Percentiles rank a stretch among this genome's conserved stretches.
phyloP scores from a whole-genome alignment of 331 rosid species.

The Prunus yedoensis region DNA sequence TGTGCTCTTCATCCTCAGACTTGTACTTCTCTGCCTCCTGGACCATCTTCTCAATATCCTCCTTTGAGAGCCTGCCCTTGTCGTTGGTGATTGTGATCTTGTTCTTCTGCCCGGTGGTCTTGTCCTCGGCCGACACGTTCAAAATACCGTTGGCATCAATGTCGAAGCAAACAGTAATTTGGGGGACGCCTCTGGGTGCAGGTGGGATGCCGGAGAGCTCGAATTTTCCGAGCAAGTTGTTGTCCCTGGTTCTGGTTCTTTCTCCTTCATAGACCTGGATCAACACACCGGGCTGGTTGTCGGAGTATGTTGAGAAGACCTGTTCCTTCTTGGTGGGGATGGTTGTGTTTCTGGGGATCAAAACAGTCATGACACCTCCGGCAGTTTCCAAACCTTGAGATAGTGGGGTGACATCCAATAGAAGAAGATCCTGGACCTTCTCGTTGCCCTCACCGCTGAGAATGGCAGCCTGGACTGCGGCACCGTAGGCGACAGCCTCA shows the following conservation, averaged over 20 bases:
- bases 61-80: slow-evolving; percentile 86
- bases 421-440: slow-evolving; percentile 91
- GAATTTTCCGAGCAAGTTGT: slow-evolving; percentile 81
- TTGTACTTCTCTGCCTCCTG: slow-evolving; percentile 94
- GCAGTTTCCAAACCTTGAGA: slow-evolving; percentile 90
- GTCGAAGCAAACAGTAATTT: slow-evolving; percentile 82
- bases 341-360: slow-evolving; percentile 82
- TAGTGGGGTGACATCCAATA: slow-evolving; percentile 78
- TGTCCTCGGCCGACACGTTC: slow-evolving; percentile 84
- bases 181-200: slow-evolving; percentile 90
- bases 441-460: slow-evolving; percentile 90
- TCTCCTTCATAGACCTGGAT: slow-evolving; percentile 89
- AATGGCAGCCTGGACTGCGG: slow-evolving; percentile 75
- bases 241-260: slow-evolving; percentile 77
- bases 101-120: slow-evolving; percentile 83
- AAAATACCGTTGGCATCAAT: slow-evolving; percentile 88
- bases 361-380: slow-evolving; percentile 80
- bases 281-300: slow-evolving; percentile 91
- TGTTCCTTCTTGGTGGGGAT: slow-evolving; percentile 91
- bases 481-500: slow-evolving; percentile 83
- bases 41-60: slow-evolving; percentile 89
- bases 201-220: slow-evolving; percentile 90
- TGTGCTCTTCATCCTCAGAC: slow-evolving; percentile 85
- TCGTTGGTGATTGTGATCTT: slow-evolving; percentile 87
- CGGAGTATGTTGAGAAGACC: slow-evolving; percentile 82